Evolutionary conservation across 2,329 filamentous ascomycete genomes (phyloP).

Genomic region (Fonsecaea erecta): DNA sequence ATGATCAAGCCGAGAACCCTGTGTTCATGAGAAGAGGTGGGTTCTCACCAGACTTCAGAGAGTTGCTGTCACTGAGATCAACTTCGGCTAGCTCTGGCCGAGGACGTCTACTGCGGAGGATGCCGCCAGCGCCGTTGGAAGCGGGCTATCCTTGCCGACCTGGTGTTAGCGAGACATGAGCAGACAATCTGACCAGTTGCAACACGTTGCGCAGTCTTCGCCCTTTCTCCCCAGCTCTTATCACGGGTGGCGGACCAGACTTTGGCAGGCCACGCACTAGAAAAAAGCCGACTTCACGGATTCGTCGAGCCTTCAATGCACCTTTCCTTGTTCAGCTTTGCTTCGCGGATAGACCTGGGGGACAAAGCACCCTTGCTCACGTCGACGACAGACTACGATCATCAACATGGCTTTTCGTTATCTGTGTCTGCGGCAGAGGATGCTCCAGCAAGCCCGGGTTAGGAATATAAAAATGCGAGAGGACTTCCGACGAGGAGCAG

Average conservation of each 20-base stretch:
- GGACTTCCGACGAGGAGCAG: background rate
- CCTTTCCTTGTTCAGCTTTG: background rate
- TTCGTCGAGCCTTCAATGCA: background rate
- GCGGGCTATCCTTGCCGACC: slow-evolving; percentile 1
- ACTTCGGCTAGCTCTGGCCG: background rate
- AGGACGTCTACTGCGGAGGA: background rate
- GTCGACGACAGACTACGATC: background rate
- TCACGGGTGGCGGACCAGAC: background rate
- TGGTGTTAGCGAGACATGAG: background rate
- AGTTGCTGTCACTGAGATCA: background rate
- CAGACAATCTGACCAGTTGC: slow-evolving; percentile 6
- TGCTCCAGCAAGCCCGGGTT: background rate
- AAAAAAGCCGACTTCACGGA: background rate
- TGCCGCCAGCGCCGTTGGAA: background rate
- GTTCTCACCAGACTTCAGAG: background rate
- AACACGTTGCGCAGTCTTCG: slow-evolving; percentile 5
- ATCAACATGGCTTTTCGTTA: background rate
- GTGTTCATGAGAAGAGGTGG: background rate
- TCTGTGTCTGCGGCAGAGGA: background rate
- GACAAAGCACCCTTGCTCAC: background rate
- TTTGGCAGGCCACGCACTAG: background rate
- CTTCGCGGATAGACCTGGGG: background rate
- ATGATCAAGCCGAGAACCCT: background rate
- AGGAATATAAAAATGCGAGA: background rate
- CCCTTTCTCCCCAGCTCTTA: background rate